Evolutionary conservation across 352 stramenopile species (phyloP).

Genomic region (Bremia lactucae): DNA sequence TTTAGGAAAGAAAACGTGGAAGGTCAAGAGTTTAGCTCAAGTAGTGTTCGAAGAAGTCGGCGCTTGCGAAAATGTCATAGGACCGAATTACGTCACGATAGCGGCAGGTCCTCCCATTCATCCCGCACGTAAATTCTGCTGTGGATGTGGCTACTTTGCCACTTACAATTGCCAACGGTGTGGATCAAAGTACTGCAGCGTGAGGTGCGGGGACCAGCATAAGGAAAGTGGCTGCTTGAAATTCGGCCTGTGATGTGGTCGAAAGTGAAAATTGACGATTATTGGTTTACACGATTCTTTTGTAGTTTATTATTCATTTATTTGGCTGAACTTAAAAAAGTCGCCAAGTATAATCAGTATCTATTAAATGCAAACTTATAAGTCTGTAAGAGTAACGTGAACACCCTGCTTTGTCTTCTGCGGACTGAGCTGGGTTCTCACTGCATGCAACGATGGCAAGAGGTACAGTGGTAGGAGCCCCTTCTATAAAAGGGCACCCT

Average conservation of each 20-base stretch:
- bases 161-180: conserved; percentile 62
- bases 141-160: conserved; percentile 76
- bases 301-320: too few relatives aligned
- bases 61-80: conserved; percentile 9
- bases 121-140: conserved; percentile 76
- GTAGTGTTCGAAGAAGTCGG: conserved; percentile 78
- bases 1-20: conserved; percentile 36
- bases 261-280: too few relatives aligned
- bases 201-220: conserved; percentile 78
- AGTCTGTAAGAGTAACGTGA: too few relatives aligned
- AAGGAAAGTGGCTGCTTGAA: conserved; percentile 87
- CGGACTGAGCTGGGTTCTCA: too few relatives aligned
- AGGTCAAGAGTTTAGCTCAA: conserved; percentile 83
- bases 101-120: conserved; percentile 42
- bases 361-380: too few relatives aligned
- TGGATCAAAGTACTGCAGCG: conserved; percentile 55
- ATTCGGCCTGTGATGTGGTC: conserved; percentile 51
- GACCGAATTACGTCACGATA: conserved; percentile 65
- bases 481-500: too few relatives aligned
- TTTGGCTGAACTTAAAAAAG: too few relatives aligned
- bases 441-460: too few relatives aligned
- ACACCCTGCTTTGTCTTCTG: too few relatives aligned
- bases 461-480: too few relatives aligned
- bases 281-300: too few relatives aligned
- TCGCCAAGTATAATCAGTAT: too few relatives aligned